These are phyloP conservation scores for Trypanosoma congolense DNA, from an alignment of 208 protist species.

Conservation along the genomic window DNA sequence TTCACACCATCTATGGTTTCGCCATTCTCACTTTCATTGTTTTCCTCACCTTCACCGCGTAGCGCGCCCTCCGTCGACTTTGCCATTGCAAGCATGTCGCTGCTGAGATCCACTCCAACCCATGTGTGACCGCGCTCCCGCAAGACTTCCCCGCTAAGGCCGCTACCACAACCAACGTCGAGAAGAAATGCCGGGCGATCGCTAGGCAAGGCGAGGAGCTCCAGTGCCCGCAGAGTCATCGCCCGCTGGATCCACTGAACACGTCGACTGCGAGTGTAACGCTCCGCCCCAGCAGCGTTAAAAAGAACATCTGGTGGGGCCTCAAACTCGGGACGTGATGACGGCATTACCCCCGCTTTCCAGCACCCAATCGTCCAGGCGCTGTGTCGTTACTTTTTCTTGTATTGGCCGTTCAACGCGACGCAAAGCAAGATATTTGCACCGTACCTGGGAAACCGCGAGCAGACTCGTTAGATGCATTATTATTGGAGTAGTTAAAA, in stretches of 20 bases:
- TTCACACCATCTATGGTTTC: constrained; percentile 25
- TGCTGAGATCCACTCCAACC: constrained; percentile 96
- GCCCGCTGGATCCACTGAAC: constrained; percentile 95
- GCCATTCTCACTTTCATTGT: constrained; percentile 17
- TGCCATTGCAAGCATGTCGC: constrained; percentile 92
- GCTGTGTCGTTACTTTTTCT: background rate
- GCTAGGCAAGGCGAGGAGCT: constrained; percentile 92
- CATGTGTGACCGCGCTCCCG: constrained; percentile 92
- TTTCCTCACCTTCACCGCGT: constrained; percentile 18
- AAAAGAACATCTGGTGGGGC: constrained; percentile 96
- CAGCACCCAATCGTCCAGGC: background rate
- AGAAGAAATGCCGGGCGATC: constrained; percentile 81
- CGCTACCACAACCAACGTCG: constrained; percentile 98
- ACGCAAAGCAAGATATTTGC: too few relatives aligned
- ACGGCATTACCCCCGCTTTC: constrained; percentile 34
- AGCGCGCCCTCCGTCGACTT: constrained; percentile 66
- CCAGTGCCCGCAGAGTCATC: constrained; percentile 97
- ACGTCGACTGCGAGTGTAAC: constrained; percentile 94
- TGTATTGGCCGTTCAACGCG: too few relatives aligned
- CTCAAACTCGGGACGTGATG: constrained; percentile 86
- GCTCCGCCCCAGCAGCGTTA: constrained; percentile 89
- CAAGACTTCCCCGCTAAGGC: constrained; percentile 95
- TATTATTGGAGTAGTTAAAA: too few relatives aligned
- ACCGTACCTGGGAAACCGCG: too few relatives aligned
- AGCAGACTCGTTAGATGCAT: too few relatives aligned